A percentile compares a stretch with the other conserved stretches of the same genome.
These are phyloP conservation scores for Eucommia ulmoides DNA, from an alignment of 257 asterid genomes.

Conservation along the genomic window DNA sequence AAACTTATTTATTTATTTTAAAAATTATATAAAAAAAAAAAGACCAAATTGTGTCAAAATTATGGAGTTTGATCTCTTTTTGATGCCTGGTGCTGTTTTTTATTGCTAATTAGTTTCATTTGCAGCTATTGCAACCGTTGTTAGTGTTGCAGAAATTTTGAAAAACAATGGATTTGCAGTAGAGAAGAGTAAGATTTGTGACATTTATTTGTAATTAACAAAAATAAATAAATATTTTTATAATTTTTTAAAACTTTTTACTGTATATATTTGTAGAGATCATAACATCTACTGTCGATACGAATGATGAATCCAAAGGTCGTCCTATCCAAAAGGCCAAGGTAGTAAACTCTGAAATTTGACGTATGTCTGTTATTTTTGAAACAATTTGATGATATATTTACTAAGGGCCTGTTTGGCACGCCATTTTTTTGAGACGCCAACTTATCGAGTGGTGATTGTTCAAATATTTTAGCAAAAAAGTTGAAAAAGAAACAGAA, in stretches of 20 bases:
- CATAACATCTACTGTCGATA: conserved; percentile 75
- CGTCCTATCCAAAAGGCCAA: conserved; percentile 74
- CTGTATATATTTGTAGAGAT: conserved; percentile 35
- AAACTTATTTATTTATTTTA: no score
- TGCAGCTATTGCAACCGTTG: conserved; percentile 82
- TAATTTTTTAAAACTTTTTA: no score
- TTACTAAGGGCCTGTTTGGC: background rate
- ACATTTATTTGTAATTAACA: no score
- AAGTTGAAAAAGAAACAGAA: no score
- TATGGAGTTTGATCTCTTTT: no score
- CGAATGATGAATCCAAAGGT: conserved; percentile 70
- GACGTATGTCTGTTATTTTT: background rate
- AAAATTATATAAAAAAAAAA: no score
- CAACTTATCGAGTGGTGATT: no score
- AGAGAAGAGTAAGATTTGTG: conserved; percentile 69
- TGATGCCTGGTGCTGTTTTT: no score
- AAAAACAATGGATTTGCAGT: conserved; percentile 83
- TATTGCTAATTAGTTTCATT: no score
- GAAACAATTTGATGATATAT: background rate
- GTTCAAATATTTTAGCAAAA: no score
- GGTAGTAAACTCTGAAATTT: conserved; percentile 20
- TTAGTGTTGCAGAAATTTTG: conserved; percentile 72
- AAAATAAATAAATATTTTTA: no score
- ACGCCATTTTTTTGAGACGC: background rate
- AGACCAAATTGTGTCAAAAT: no score